A percentile compares a stretch with the other conserved stretches of the same genome.
Conservation (phyloP, 805 yeast genomes). For the Starmerella bombicola region DNA sequence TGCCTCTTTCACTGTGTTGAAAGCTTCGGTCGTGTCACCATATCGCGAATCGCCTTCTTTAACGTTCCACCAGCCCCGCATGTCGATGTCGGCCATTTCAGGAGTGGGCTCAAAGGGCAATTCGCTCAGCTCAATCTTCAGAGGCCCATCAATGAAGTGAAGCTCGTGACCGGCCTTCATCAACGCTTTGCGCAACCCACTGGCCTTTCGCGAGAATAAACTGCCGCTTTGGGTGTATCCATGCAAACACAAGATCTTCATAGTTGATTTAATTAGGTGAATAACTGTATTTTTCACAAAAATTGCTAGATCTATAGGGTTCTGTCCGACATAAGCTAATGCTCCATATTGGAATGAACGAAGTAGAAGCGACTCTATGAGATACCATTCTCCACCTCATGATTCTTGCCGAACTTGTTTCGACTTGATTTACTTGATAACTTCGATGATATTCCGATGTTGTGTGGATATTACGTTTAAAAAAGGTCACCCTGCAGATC, state of each 20-base stretch:
- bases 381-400: no score
- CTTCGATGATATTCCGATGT: no score
- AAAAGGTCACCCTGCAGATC: no score
- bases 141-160: conserved; percentile 70
- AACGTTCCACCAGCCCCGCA: conserved; percentile 69
- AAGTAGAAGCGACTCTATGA: no score
- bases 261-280: no score
- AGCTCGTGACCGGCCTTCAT: conserved; percentile 54
- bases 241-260: conserved; percentile 68
- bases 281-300: no score
- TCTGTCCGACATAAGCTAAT: no score
- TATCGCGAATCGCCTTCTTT: conserved; percentile 29
- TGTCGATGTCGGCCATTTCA: conserved; percentile 24
- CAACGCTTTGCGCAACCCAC: conserved; percentile 73
- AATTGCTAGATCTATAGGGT: no score
- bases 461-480: no score
- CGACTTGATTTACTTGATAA: no score
- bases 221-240: conserved; percentile 72
- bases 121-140: conserved; percentile 50
- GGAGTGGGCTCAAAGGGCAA: conserved; percentile 48
- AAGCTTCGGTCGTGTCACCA: conserved; percentile 32
- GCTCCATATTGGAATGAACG: no score
- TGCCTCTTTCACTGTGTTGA: conserved; percentile 41
- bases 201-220: conserved; percentile 74
- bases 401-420: no score